Base-by-base conservation (phyloP, 129 eudicot species). In the Centrapalus pauciflorus region DNA sequence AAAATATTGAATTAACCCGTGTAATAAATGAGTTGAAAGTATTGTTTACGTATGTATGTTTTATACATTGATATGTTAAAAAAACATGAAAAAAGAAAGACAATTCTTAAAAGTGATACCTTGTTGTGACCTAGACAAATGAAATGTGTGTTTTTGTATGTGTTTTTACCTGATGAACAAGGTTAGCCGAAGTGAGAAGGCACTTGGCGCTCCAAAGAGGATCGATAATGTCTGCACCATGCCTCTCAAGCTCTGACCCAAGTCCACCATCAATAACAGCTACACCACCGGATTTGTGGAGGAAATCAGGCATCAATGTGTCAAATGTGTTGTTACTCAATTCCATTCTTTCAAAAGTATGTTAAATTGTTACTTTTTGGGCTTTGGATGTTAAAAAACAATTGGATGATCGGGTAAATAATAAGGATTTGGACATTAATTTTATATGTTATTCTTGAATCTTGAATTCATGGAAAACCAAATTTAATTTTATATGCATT, bases 161-260 rank as follows among this genome's bases (percentile, higher is more conserved):
- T 38, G 5, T 24, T 23, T 17, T 8, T 76, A 92, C 98, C 79
- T 74, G 69, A 66, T 89, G 96, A 56, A 92, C 78, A 81, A 92
- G 98, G 63, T 88, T 84, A 58, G 96, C 78, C 38, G 96, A 85
- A 55, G 89, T 83, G 70, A 92, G 89, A 64, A 92, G 95, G 57
- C 98, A 92, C 77, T 85, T 88, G 24, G 98, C 98, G 80, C 98
- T 92, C 98, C 98, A 92, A 35, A 92, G 87, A 67, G 98, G 96
- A 65, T 92, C 98, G 69, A 88, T 85, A 61, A 92, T 96, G 81
- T 92, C 87, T 3, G 98, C 98, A 12, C 98, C 98, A 67, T 85
- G 98, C 14, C 96, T 79, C 70, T 92, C 98, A 6, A 92, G 84
- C 89, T 92, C 98, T 84, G 98, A 88, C 64, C 96, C 98, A 12